Percentiles rank a stretch among this genome's conserved stretches.
These are phyloP conservation scores for Saccharomycopsis oosterbeekiorum DNA, from an alignment of 805 yeast species.

Conservation along the genomic window DNA sequence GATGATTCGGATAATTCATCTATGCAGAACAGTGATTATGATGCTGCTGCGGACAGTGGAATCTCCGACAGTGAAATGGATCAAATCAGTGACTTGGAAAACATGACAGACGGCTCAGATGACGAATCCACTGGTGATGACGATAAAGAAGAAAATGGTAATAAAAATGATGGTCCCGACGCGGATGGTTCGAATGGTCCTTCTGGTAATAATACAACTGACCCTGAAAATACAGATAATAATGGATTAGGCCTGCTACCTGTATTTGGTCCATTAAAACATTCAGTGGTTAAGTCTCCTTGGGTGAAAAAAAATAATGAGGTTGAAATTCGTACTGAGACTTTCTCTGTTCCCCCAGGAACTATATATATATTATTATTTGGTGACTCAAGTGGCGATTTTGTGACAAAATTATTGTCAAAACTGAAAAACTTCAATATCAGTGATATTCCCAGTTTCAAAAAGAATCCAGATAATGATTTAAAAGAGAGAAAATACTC, in stretches of 20 bases:
- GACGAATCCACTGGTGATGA: conserved; percentile 2
- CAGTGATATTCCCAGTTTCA: conserved; percentile 36
- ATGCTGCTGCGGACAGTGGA: conserved; percentile 5
- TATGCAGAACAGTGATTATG: not conserved
- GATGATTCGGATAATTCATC: conserved; percentile 1
- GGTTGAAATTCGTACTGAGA: conserved; percentile 43
- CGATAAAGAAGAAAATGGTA: conserved; percentile 10
- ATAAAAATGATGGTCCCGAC: conserved; percentile 3
- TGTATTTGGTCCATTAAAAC: conserved; percentile 30
- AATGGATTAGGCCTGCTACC: conserved; percentile 31
- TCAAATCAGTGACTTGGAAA: conserved; percentile 10
- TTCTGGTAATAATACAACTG: conserved; percentile 18
- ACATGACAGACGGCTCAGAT: conserved; percentile 11
- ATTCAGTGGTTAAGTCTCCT: conserved; percentile 34
- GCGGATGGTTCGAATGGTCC: not conserved
- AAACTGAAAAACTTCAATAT: conserved; percentile 59
- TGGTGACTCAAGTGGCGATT: conserved; percentile 42
- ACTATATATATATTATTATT: conserved; percentile 47
- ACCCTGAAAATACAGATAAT: conserved; percentile 21
- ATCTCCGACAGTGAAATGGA: conserved; percentile 8
- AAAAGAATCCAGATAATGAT: conserved; percentile 23
- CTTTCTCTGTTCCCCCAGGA: conserved; percentile 55
- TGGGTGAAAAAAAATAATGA: conserved; percentile 41
- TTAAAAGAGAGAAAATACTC: conserved; percentile 37
- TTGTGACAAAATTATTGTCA: conserved; percentile 35